A percentile compares a stretch with the other conserved stretches of the same genome.
Evolutionary conservation across 352 stramenopile genomes (phyloP).

Genomic region (Globisporangium okanoganense): DNA sequence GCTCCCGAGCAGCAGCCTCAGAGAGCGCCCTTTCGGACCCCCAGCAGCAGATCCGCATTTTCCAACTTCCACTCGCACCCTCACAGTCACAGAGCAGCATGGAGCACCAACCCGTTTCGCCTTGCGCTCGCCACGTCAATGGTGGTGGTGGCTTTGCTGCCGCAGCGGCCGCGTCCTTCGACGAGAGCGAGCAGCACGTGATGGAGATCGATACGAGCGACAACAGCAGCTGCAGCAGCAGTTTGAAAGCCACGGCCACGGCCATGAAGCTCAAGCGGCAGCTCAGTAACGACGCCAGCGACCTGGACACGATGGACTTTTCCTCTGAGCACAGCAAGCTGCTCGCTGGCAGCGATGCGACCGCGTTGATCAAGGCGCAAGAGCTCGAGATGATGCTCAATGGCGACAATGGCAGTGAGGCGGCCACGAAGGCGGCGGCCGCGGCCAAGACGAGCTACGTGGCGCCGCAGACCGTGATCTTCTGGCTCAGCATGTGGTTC

Average conservation of each 20-base stretch:
- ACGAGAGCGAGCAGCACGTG: background rate
- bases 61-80: background rate
- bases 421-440: slow-evolving; percentile 8
- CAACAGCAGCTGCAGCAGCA: background rate
- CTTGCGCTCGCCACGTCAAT: background rate
- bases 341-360: background rate
- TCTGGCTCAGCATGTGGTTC: slow-evolving; percentile 87
- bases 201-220: background rate
- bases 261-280: slow-evolving; percentile 2
- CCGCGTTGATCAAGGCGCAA: background rate
- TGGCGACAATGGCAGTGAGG: background rate
- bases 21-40: background rate
- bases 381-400: background rate
- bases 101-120: background rate
- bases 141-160: background rate
- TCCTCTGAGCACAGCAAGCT: background rate
- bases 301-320: background rate
- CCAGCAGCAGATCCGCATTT: background rate
- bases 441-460: slow-evolving; percentile 71
- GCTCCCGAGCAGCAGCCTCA: background rate
- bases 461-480: slow-evolving; percentile 51
- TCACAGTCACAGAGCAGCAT: background rate
- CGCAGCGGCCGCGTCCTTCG: background rate
- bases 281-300: background rate
- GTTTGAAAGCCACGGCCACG: background rate